A percentile compares a stretch with the other conserved stretches of the same genome.
Conservation (phyloP, 306 rosid genomes). For the Cucurbita pepo region DNA sequence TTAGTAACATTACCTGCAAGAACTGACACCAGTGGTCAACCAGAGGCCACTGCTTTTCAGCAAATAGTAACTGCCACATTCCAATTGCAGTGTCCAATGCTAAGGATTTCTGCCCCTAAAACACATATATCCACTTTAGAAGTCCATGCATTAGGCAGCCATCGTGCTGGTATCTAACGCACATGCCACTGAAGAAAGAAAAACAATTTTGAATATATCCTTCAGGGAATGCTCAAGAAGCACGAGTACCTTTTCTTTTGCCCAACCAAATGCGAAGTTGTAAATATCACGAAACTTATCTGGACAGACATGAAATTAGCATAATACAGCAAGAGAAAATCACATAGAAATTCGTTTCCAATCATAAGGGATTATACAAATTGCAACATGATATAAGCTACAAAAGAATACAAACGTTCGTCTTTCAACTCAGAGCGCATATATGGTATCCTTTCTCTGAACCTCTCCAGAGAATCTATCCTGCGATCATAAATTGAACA, state of each 20-base stretch:
- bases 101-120: slow-evolving; percentile 96
- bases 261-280: slow-evolving; percentile 98
- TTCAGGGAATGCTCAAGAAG: not conserved
- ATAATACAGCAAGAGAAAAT: not conserved
- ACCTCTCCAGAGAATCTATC: slow-evolving; percentile 88
- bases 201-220: not conserved
- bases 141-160: not conserved
- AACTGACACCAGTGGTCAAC: slow-evolving; percentile 99
- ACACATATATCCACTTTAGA: slow-evolving; percentile 5
- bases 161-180: not conserved
- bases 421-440: slow-evolving; percentile 92
- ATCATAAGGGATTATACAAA: not conserved
- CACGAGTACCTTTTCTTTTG: slow-evolving; percentile 76
- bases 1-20: slow-evolving; percentile 48
- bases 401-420: slow-evolving; percentile 47
- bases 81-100: slow-evolving; percentile 99
- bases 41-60: slow-evolving; percentile 92
- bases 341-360: not conserved
- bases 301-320: slow-evolving; percentile 27
- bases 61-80: slow-evolving; percentile 98
- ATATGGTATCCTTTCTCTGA: slow-evolving; percentile 72
- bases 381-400: not conserved
- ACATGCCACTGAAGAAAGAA: not conserved
- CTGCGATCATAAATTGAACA: slow-evolving; percentile 34
- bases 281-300: slow-evolving; percentile 92